Conservation (phyloP, 768 basidiomycete species). For the Lyophyllum atratum region DNA sequence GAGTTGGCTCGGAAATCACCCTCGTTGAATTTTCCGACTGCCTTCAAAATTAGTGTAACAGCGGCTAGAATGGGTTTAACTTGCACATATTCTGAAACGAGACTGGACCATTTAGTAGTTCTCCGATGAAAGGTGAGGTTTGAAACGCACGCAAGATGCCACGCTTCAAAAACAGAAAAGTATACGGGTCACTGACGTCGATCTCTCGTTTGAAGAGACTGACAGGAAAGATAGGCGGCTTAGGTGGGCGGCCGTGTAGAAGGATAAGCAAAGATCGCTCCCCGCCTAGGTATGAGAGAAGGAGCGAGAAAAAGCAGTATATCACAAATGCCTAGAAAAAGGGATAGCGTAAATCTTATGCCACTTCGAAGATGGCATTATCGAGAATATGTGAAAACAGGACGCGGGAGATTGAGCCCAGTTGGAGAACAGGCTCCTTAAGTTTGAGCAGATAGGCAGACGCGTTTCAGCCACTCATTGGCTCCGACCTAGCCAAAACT, state of each 20-base stretch:
- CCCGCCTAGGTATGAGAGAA: slow-evolving; percentile 86
- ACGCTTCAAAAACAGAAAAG: slow-evolving; percentile 90
- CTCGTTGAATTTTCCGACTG: slow-evolving; percentile 84
- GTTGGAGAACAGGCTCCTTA: not conserved
- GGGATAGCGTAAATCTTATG: not conserved
- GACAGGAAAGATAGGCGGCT: slow-evolving; percentile 84
- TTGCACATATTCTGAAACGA: slow-evolving; percentile 86
- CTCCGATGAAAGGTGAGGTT: not conserved
- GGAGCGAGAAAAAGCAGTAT: slow-evolving; percentile 87
- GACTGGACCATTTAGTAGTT: slow-evolving; percentile 3
- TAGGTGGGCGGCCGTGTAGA: slow-evolving; percentile 88
- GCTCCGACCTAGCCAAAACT: not conserved
- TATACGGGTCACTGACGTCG: slow-evolving; percentile 94
- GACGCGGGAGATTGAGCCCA: not conserved
- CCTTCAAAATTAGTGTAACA: slow-evolving; percentile 85
- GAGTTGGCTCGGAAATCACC: slow-evolving; percentile 83
- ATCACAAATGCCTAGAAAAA: slow-evolving; percentile 82
- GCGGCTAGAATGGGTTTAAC: slow-evolving; percentile 90
- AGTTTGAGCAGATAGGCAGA: not conserved
- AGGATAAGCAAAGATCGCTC: slow-evolving; percentile 92
- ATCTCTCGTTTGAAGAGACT: slow-evolving; percentile 83
- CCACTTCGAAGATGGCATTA: not conserved
- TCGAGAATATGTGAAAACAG: not conserved
- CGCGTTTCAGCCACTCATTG: not conserved
- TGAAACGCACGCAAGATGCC: slow-evolving; percentile 81